phyloP scores from a whole-genome alignment of 2,329 filamentous ascomycete species.

The Pleochaeta shiraiana region DNA sequence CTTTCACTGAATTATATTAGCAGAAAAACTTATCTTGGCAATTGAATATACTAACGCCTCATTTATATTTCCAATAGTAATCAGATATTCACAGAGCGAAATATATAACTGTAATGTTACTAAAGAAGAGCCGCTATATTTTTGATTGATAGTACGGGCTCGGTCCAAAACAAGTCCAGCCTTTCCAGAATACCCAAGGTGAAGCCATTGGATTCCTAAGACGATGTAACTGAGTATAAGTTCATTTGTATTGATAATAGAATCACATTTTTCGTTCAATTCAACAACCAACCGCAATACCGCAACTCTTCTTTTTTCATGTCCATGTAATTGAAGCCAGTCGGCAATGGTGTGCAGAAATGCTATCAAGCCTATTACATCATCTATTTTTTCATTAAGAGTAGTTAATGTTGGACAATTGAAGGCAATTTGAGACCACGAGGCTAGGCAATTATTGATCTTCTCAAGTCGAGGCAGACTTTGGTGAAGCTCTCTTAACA shows the following conservation, averaged over 20 bases:
- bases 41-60: conserved; percentile 33
- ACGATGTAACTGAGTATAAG: conserved; percentile 20
- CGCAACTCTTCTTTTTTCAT: conserved; percentile 26
- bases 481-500: conserved; percentile 13
- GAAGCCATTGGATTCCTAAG: conserved; percentile 32
- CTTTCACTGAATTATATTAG: conserved; percentile 15
- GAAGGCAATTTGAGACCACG: conserved; percentile 21
- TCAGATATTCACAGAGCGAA: conserved; percentile 50
- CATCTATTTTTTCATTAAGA: conserved; percentile 26
- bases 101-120: conserved; percentile 39
- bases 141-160: conserved; percentile 28
- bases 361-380: conserved; percentile 25
- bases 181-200: conserved; percentile 36
- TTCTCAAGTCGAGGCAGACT: conserved; percentile 11
- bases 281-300: conserved; percentile 27
- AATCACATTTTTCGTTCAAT: conserved; percentile 24
- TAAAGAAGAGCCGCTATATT: conserved; percentile 22
- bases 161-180: conserved; percentile 34
- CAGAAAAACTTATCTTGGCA: neutral
- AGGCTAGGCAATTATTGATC: conserved; percentile 10
- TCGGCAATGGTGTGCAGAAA: conserved; percentile 31
- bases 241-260: conserved; percentile 21
- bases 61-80: conserved; percentile 41
- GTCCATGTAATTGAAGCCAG: conserved; percentile 33
- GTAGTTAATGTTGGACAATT: conserved; percentile 23